These are phyloP conservation scores for Melaleuca alternifolia DNA, from an alignment of 345 rosid species.

Conservation along the genomic window DNA sequence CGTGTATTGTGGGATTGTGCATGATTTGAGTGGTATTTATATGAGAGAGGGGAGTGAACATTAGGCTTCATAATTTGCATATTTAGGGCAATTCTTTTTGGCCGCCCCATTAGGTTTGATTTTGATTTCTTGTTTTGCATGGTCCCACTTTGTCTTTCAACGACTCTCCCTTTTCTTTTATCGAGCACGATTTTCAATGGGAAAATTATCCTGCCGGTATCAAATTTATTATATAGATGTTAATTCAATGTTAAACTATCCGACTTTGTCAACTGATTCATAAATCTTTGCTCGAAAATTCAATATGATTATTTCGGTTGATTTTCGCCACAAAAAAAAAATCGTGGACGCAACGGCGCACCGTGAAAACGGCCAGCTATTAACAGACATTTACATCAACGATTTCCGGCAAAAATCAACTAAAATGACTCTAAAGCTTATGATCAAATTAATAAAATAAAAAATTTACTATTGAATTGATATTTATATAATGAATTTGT, in stretches of 20 bases:
- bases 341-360: no score
- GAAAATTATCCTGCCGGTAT: not conserved
- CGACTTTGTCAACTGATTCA: accelerated
- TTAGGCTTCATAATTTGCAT: not conserved
- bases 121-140: not conserved
- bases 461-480: accelerated
- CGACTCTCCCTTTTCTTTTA: not conserved
- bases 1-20: not conserved
- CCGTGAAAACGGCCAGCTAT: no score
- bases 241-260: accelerated
- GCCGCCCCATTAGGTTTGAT: not conserved
- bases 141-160: not conserved
- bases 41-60: not conserved
- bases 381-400: accelerated
- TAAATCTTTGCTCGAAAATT: accelerated
- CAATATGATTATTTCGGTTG: not conserved
- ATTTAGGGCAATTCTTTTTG: not conserved
- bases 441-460: accelerated
- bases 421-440: accelerated
- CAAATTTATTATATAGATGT: not conserved
- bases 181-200: not conserved
- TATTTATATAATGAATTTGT: not conserved
- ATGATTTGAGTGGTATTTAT: slow-evolving; percentile 7
- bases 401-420: accelerated
- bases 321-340: no score